Base-by-base conservation (phyloP, 176 grass and related monocot genomes). In the Cymbopogon citratus region DNA sequence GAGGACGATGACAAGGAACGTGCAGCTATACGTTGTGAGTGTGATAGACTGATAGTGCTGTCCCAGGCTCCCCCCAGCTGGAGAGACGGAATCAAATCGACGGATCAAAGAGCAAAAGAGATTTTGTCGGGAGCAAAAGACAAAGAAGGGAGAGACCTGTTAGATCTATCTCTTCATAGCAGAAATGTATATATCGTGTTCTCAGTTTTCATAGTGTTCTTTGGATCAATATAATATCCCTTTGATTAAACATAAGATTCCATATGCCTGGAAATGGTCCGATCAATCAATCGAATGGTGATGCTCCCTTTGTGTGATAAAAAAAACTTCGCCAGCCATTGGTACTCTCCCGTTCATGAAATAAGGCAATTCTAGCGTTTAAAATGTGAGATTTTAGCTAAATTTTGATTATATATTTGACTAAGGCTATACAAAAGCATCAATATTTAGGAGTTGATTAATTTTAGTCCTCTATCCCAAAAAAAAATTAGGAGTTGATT, bases 201-300 rank as follows among this genome's bases (percentile, higher is more conserved):
- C 3, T 75, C 49, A 35, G 31, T 33, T 33, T 33, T 33, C 31
- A 33, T 28, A 29, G 31, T 38, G 24, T 78, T 31, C 16, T 49
- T 62, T 89, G 65, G 81, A 52, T 86, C 65, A 40, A 38, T 29
- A 49, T 35, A 33, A 33, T 33, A 33, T 33, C 15, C 56, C 54
- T 85, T 45, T 86, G 73, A 73, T 78, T 73, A 40, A 79, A 75
- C 77, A 38, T 88, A 84, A 89, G 78, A 89, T 89, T 89, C 78
- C 57, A 36, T 48, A 24, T 82, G 73, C 79, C 28, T 59, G 78
- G 31, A 78, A 78, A 60, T 84, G 28, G 38, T 46, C 40, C 27
- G 3, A 45, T 85, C 71, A 43, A 35, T 71, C 38, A 26, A 39
- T 33, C 3, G 31, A 33, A 33, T 33, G 31, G 21, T 2, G 51